Base-by-base conservation (phyloP, 768 basidiomycete genomes). In the Lactarius vividus region DNA sequence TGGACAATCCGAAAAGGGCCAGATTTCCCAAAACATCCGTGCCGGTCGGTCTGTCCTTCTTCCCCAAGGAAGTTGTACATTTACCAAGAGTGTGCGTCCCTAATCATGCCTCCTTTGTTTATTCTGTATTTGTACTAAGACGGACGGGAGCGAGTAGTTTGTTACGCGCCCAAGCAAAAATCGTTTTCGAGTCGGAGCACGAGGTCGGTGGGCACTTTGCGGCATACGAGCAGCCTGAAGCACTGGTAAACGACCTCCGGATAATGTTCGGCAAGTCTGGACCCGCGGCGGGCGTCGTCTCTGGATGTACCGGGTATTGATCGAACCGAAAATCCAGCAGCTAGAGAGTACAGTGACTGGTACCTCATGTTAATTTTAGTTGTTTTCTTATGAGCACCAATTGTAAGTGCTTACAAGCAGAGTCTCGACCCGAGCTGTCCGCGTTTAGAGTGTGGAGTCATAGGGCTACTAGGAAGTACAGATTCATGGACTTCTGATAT, bases 131-230 rank as follows among this genome's bases (percentile, higher is more conserved):
- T 35, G 33, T 35, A 11, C 33, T 35, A 11, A 9, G 46, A 46
- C 39, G 2, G 20, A 20, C 18, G 26, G n/a, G 42, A 10, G n/a
- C 20, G 23, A 31, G 31, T 20, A 59, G 64, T 61, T 57, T 65
- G 29, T 29, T 76, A 67, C 69, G 75, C 35, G 69, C 72, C 59
- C 20, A 74, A 57, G 67, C 80, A 69, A 75, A 75, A 67, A 59
- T 82, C 26, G 82, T 86, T 4, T 85, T 83, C 60, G 78, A 82
- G 66, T 74, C 78, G 3, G 74, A 78, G n/a, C 86, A 87, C 58
- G 75, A 76, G 1, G 71, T 72, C 9, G 86, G 86, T 3, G 86
- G 86, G 2, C 86, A 87, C 72, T 87, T 88, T 69, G 82, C 85
- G 10, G 80, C 85, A 0, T 71, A 80, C 65, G 86, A 87, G 68